phyloP scores from a whole-genome alignment of 345 rosid species.

The Viola odorata region DNA sequence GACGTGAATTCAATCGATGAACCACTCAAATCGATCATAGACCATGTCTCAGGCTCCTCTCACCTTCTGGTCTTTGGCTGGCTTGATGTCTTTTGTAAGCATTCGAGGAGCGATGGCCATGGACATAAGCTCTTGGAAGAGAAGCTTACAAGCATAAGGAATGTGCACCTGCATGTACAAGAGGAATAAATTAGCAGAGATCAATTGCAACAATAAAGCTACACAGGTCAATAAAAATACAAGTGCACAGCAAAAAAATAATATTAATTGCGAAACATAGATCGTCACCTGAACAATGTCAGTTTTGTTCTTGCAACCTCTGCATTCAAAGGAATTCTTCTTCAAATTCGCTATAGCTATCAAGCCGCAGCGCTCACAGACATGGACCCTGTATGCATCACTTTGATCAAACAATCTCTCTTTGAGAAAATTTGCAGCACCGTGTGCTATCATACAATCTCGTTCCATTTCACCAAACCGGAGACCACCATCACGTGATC shows the following conservation, averaged over 20 bases:
- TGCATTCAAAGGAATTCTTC: slow-evolving; percentile 86
- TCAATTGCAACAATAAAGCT: background rate
- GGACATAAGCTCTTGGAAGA: slow-evolving; percentile 97
- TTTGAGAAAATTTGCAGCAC: slow-evolving; percentile 88
- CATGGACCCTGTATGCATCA: slow-evolving; percentile 93
- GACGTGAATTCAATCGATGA: no score
- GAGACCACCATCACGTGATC: slow-evolving; percentile 95
- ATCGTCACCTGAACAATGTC: slow-evolving; percentile 73
- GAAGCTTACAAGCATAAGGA: slow-evolving; percentile 88
- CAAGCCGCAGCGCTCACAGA: slow-evolving; percentile 84
- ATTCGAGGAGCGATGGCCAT: slow-evolving; percentile 99
- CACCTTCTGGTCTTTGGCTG: slow-evolving; percentile 48
- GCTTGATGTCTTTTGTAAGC: slow-evolving; percentile 64
- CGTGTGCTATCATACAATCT: slow-evolving; percentile 98
- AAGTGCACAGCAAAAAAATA: background rate
- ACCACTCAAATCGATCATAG: background rate
- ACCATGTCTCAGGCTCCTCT: slow-evolving; percentile 37
- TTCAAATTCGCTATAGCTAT: slow-evolving; percentile 91
- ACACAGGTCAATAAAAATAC: background rate
- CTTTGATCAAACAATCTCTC: slow-evolving; percentile 97
- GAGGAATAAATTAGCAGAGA: background rate
- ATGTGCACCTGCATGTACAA: slow-evolving; percentile 60
- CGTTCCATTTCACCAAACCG: slow-evolving; percentile 98
- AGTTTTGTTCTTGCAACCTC: slow-evolving; percentile 96
- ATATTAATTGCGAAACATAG: background rate